Evolutionary conservation across 2,329 filamentous ascomycete species (phyloP).

Genomic region (Aspergillus sp.): DNA sequence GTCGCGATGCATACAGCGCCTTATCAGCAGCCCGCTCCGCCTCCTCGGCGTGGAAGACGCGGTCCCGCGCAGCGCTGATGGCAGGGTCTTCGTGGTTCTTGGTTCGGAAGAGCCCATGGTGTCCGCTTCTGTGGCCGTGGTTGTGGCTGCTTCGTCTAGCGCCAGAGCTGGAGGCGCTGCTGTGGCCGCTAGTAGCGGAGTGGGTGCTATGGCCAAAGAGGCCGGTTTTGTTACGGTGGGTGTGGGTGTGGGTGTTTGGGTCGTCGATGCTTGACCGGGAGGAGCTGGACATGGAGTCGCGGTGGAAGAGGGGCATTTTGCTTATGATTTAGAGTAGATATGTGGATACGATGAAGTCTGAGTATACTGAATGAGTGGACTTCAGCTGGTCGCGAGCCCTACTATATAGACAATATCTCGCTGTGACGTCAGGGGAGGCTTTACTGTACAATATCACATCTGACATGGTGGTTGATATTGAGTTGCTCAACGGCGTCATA

Average conservation of each 20-base stretch:
- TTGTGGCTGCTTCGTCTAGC: neutral
- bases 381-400: neutral
- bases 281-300: constrained; percentile 23
- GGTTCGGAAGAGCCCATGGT: constrained; percentile 35
- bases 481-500: neutral
- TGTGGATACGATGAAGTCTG: neutral
- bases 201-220: constrained; percentile 39
- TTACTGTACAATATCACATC: neutral
- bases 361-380: neutral
- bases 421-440: neutral
- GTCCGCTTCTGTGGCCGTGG: neutral
- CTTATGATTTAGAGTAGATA: neutral
- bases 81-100: constrained; percentile 58
- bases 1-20: constrained; percentile 58
- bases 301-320: constrained; percentile 26
- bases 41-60: constrained; percentile 61
- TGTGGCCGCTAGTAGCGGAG: constrained; percentile 21
- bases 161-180: neutral
- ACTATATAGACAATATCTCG: neutral
- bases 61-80: constrained; percentile 62
- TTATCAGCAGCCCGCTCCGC: constrained; percentile 66
- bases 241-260: constrained; percentile 7
- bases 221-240: constrained; percentile 5
- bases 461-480: neutral
- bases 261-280: constrained; percentile 23